These are phyloP conservation scores for Blakeslea trispora DNA, from an alignment of 371 early-diverging fungal genomes.

Conservation along the genomic window DNA sequence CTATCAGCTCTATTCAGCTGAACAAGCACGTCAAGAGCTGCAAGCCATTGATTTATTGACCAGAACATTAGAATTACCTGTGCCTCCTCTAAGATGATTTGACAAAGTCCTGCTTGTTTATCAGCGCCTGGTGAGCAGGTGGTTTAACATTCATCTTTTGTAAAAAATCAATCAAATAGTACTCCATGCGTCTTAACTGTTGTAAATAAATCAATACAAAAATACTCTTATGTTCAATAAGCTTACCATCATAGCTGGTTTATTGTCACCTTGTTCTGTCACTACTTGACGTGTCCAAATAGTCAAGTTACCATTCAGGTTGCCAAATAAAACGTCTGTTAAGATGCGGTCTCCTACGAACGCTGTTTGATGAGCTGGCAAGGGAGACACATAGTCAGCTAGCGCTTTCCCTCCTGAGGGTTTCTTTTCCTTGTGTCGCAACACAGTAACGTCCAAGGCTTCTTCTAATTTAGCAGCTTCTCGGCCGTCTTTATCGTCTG, in stretches of 20 bases:
- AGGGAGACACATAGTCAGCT: constrained; percentile 23
- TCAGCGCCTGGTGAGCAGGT: constrained; percentile 28
- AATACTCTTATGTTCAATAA: not conserved
- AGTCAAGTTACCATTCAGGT: constrained; percentile 71
- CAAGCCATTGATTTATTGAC: constrained; percentile 14
- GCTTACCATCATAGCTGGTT: constrained; percentile 63
- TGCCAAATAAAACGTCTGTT: constrained; percentile 89
- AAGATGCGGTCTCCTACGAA: constrained; percentile 89
- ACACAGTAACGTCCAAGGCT: constrained; percentile 55
- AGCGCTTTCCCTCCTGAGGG: constrained; percentile 76
- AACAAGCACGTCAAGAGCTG: constrained; percentile 11
- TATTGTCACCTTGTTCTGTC: constrained; percentile 78
- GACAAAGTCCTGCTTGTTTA: constrained; percentile 1
- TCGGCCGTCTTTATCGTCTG: constrained; percentile 66
- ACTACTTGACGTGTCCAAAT: constrained; percentile 75
- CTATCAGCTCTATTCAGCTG: constrained; percentile 5
- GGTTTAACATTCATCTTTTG: constrained; percentile 32
- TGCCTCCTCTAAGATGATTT: not conserved
- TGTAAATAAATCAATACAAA: not conserved
- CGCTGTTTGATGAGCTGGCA: constrained; percentile 53
- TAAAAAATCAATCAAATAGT: constrained; percentile 38
- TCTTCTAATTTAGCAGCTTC: constrained; percentile 55
- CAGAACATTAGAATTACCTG: constrained; percentile 16
- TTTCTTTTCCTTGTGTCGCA: constrained; percentile 74
- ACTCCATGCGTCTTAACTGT: constrained; percentile 57